Evolutionary conservation across 2,329 filamentous ascomycete genomes (phyloP).

Genomic region (Xylaria polymorpha): DNA sequence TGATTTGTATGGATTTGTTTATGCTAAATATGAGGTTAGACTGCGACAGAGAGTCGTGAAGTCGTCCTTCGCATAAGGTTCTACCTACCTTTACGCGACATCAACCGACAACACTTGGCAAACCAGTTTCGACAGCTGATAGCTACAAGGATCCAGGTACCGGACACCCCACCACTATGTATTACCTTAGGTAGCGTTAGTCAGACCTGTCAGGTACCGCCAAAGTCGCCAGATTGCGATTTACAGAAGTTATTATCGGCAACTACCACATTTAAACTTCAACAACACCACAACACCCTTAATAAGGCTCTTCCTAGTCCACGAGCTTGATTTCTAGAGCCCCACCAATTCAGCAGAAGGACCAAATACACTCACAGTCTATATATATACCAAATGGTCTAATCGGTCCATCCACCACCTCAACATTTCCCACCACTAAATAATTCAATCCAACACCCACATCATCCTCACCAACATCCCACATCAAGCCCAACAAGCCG

Average conservation of each 20-base stretch:
- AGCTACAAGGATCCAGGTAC: background rate
- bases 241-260: background rate
- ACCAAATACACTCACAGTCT: no score
- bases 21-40: no score
- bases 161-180: background rate
- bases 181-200: no score
- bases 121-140: background rate
- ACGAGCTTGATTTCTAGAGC: background rate
- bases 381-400: background rate
- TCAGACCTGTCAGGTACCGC: background rate
- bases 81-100: no score
- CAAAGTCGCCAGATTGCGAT: conserved; percentile 22
- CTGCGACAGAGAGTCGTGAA: no score
- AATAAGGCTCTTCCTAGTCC: background rate
- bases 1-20: no score
- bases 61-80: no score
- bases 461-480: background rate
- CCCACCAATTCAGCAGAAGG: no score
- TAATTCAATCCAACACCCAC: background rate
- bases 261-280: background rate
- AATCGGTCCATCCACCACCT: background rate
- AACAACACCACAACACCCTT: background rate
- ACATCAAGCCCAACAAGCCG: background rate
- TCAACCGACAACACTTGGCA: conserved; percentile 1
- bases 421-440: background rate